Conservation (phyloP, 345 rosid species). For the Populus davidiana region DNA sequence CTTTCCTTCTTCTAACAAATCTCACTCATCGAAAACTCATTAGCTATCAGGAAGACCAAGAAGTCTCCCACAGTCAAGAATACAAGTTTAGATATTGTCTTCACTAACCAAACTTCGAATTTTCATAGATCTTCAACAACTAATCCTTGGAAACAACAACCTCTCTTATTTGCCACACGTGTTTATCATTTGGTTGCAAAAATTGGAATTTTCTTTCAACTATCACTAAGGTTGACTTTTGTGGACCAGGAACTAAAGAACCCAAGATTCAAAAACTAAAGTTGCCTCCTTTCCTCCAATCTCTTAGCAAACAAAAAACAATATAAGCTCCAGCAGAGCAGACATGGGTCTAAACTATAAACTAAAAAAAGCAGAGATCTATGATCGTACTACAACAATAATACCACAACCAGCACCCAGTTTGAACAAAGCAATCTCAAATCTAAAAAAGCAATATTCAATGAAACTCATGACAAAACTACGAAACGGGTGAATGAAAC, state of each 20-base stretch:
- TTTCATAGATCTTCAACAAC: background rate
- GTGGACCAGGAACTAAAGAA: background rate
- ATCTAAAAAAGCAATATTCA: background rate
- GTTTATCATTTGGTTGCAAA: background rate
- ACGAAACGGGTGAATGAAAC: background rate
- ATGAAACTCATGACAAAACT: conserved; percentile 6
- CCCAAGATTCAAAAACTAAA: conserved; percentile 8
- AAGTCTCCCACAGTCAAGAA: background rate
- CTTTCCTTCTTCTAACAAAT: background rate
- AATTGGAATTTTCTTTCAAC: background rate
- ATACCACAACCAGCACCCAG: background rate
- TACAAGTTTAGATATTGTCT: background rate
- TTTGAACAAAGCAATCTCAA: background rate
- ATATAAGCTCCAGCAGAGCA: background rate
- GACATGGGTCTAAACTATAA: background rate
- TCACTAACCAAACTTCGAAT: background rate
- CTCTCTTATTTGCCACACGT: background rate
- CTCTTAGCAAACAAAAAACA: background rate
- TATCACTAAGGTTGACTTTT: background rate
- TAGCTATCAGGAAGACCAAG: background rate
- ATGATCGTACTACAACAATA: background rate
- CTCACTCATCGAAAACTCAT: background rate
- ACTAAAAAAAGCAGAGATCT: conserved; percentile 11
- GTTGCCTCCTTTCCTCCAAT: background rate
- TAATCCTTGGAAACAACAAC: background rate